Conservation (phyloP, 495 filamentous ascomycete species). For the Talaromyces proteolyticus region DNA sequence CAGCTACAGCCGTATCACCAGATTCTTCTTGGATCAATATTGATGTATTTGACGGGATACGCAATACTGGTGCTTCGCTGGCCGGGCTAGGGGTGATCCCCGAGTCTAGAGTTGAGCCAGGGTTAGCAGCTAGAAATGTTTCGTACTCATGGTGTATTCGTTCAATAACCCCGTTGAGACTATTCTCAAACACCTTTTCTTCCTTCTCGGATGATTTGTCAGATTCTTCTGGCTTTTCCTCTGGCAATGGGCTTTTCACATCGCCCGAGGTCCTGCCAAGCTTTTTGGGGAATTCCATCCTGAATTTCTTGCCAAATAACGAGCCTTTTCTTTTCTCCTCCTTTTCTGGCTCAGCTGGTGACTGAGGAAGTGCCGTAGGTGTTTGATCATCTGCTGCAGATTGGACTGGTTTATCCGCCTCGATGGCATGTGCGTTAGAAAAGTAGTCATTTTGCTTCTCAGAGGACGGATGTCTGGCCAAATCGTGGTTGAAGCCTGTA, state of each 20-base stretch:
- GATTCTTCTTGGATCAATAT: slow-evolving; percentile 96
- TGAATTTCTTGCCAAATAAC: slow-evolving; percentile 81
- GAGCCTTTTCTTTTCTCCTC: slow-evolving; percentile 66
- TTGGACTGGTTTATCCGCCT: slow-evolving; percentile 27
- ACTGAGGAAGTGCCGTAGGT: slow-evolving; percentile 45
- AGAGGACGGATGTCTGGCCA: slow-evolving; percentile 37
- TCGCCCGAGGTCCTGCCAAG: slow-evolving; percentile 70
- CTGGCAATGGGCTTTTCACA: slow-evolving; percentile 64
- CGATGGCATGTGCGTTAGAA: slow-evolving; percentile 30
- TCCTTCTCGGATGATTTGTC: slow-evolving; percentile 55
- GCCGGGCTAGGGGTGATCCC: slow-evolving; percentile 71
- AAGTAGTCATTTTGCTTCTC: slow-evolving; percentile 63
- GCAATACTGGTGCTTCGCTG: slow-evolving; percentile 79
- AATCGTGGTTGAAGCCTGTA: slow-evolving; percentile 36
- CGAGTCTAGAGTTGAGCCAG: slow-evolving; percentile 49
- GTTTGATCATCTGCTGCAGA: slow-evolving; percentile 42
- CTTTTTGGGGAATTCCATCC: slow-evolving; percentile 83
- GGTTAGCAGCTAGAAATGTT: slow-evolving; percentile 54
- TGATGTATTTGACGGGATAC: slow-evolving; percentile 70
- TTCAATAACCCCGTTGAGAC: slow-evolving; percentile 74
- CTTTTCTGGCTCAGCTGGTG: slow-evolving; percentile 62
- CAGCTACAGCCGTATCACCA: slow-evolving; percentile 77
- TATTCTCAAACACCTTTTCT: slow-evolving; percentile 79
- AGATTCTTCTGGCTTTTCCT: slow-evolving; percentile 82
- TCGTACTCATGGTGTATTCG: slow-evolving; percentile 74